Conservation (phyloP, 768 basidiomycete species). For the Ramaria sp. region DNA sequence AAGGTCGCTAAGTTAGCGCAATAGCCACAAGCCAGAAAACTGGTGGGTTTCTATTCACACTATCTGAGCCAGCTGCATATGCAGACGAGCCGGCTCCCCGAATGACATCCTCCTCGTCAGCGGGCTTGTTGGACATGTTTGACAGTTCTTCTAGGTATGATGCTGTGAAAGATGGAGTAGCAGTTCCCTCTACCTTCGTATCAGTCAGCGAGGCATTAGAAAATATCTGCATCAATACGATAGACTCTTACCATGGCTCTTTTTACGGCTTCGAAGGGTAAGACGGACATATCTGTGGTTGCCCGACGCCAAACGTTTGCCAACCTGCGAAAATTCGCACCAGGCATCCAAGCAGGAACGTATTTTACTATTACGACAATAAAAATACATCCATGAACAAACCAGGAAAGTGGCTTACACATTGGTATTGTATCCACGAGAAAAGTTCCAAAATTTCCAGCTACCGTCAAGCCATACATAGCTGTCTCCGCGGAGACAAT, state of each 20-base stretch:
- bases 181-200: slow-evolving; percentile 15
- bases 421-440: slow-evolving; percentile 2
- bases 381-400: neutral
- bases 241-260: neutral
- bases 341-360: slow-evolving; percentile 3
- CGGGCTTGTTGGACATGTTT: neutral
- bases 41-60: neutral
- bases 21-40: neutral
- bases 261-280: neutral
- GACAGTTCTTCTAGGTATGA: slow-evolving; percentile 1
- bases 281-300: neutral
- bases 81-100: neutral
- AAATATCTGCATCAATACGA: too few species aligned
- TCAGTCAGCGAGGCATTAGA: neutral
- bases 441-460: slow-evolving; percentile 10
- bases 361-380: neutral
- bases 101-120: slow-evolving; percentile 1
- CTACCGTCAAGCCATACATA: slow-evolving; percentile 18
- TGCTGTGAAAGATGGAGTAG: slow-evolving; percentile 18
- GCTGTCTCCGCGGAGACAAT: slow-evolving; percentile 20
- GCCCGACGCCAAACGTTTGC: neutral
- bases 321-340: neutral
- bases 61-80: slow-evolving; percentile 5
- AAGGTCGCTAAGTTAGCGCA: neutral
- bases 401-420: neutral